Base-by-base conservation (phyloP, 768 basidiomycete species). In the Suillus lakei region DNA sequence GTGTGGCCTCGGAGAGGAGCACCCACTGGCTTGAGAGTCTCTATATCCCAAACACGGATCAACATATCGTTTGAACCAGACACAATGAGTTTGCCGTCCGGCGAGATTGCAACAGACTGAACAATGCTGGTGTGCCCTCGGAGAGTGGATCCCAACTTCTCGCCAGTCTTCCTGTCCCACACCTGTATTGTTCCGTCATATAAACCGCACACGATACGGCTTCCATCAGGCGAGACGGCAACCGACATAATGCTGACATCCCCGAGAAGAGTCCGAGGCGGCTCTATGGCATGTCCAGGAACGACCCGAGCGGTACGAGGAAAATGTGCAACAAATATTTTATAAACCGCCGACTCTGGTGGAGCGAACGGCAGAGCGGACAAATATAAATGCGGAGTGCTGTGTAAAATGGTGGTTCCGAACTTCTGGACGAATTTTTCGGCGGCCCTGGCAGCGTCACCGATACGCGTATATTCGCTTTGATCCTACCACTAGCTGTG, bases 341-440 rank as follows among this genome's bases (percentile, higher is more conserved):
- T 30, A 46, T 23, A 46, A 5, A 46, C 10, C 18, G 41, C 41
- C 66, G 23, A 81, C 77, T 63, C 26, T 23, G 43, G 26, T 41
- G 71, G 73, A n/a, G 68, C 48, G 59, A 75, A 74, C 28, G 71
- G 71, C 15, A 75, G 36, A 1, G 69, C 73, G 26, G 72, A 74
- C 10, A 74, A 16, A 62, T 74, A 74, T 15, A 74, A 66, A 44
- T 74, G 73, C 2, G 73, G 73, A 6, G 62, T 66, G 66, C 68
- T 71, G 34, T 71, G 64, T 23, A 59, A 23, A 5, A 73, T 70
- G 13, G 59, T 26, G 30, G 21, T 16, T 9, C 12, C 53, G 36
- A 73, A 74, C 3, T 28, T 46, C 10, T 26, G 32, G 12, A 72
- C 60, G 55, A 72, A 72, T 41, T 60, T 54, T 3, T 36, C 28